These are phyloP conservation scores for Wallemia ichthyophaga DNA, from an alignment of 1,284 basidiomycete genomes.

Conservation along the genomic window DNA sequence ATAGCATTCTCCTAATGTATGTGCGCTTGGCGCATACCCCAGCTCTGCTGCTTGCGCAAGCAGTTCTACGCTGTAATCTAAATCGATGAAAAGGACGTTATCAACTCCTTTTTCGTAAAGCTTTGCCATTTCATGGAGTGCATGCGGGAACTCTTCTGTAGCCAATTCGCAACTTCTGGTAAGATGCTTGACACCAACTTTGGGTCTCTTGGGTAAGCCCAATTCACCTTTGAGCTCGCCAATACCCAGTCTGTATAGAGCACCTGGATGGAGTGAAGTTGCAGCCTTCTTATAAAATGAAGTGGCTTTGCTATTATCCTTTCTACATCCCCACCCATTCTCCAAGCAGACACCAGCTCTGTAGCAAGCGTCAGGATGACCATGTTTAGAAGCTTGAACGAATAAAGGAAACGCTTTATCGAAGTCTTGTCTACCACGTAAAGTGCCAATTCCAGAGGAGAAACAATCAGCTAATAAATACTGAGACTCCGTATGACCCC, in stretches of 20 bases:
- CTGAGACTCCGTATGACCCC: constrained; percentile 76
- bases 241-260: constrained; percentile 86
- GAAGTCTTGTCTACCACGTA: constrained; percentile 70
- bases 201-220: constrained; percentile 51
- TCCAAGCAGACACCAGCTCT: constrained; percentile 92
- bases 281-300: constrained; percentile 84
- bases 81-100: constrained; percentile 85
- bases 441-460: constrained; percentile 79
- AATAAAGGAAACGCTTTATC: constrained; percentile 89
- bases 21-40: constrained; percentile 83
- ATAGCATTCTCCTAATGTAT: constrained; percentile 89
- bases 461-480: constrained; percentile 96
- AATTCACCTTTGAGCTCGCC: constrained; percentile 90
- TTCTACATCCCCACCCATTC: constrained; percentile 90
- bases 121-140: constrained; percentile 75
- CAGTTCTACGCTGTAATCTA: constrained; percentile 78
- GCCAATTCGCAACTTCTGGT: constrained; percentile 86
- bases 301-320: constrained; percentile 69
- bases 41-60: constrained; percentile 82
- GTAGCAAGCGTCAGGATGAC: constrained; percentile 87
- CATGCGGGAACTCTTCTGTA: constrained; percentile 81
- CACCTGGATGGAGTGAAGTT: constrained; percentile 65
- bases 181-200: constrained; percentile 94
- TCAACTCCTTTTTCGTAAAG: constrained; percentile 84
- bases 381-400: constrained; percentile 84